phyloP scores from a whole-genome alignment of 768 basidiomycete genomes.

The Tricholoma bakamatsutake region DNA sequence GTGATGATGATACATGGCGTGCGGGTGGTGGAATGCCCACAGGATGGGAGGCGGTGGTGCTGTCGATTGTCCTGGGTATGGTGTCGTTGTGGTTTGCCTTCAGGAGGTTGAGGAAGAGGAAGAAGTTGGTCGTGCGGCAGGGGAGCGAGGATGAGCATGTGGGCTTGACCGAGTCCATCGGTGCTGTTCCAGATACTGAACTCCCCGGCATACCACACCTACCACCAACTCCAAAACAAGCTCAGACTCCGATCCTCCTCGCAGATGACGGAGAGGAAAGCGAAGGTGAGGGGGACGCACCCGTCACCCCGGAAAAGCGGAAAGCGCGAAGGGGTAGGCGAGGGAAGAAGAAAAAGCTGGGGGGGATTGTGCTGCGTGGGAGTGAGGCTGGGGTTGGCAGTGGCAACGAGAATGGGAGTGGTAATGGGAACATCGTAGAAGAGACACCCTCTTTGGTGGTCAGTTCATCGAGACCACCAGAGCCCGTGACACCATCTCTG shows the following conservation, averaged over 20 bases:
- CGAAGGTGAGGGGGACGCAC: conserved; percentile 19
- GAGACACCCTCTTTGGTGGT: conserved; percentile 14
- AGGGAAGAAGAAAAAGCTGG: conserved; percentile 48
- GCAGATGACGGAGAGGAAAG: background rate
- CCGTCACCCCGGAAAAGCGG: conserved; percentile 40
- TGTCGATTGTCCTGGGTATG: conserved; percentile 21
- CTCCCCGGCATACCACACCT: background rate
- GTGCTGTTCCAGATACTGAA: background rate
- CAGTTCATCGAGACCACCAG: conserved; percentile 20
- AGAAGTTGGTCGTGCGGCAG: background rate
- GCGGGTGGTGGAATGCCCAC: conserved; percentile 1
- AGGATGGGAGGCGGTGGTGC: conserved; percentile 19
- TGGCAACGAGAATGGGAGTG: conserved; percentile 15
- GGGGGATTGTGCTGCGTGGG: conserved; percentile 31
- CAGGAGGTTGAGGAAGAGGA: conserved; percentile 11
- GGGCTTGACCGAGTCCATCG: background rate
- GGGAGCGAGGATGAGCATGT: conserved; percentile 25
- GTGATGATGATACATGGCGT: conserved; percentile 8
- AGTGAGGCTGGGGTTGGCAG: conserved; percentile 29
- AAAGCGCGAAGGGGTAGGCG: conserved; percentile 44
- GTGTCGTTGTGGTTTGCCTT: conserved; percentile 28
- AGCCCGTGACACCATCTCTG: conserved; percentile 40
- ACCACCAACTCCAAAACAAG: background rate
- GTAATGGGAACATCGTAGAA: background rate
- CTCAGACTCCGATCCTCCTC: background rate